A percentile compares a stretch with the other conserved stretches of the same genome.
Conservation (phyloP, 2,329 filamentous ascomycete species). For the Aspergillus viridinutans region DNA sequence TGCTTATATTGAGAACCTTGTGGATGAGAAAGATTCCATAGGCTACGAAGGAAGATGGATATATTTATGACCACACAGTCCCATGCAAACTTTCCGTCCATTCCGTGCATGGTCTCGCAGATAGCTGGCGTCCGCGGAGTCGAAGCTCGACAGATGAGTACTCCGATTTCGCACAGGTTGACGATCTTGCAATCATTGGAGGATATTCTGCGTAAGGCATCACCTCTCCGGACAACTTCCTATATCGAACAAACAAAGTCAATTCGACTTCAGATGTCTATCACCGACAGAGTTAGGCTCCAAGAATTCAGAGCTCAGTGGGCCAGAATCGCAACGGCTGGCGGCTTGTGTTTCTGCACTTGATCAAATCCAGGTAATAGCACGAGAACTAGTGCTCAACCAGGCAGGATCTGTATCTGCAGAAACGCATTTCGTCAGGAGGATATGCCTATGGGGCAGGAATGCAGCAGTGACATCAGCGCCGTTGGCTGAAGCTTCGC, state of each 20-base stretch:
- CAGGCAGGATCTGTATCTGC: background rate
- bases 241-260: background rate
- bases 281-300: background rate
- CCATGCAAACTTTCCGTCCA: background rate
- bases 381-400: background rate
- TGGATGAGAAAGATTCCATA: background rate
- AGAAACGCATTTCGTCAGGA: background rate
- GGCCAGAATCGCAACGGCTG: background rate
- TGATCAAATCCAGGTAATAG: background rate
- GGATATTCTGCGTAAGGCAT: background rate
- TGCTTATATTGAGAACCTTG: background rate
- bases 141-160: too few species aligned
- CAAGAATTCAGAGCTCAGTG: background rate
- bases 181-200: background rate
- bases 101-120: background rate
- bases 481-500: background rate
- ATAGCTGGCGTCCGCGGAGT: too few species aligned
- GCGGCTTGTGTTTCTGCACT: background rate
- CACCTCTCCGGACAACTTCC: background rate
- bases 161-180: background rate
- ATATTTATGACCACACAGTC: background rate
- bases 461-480: background rate
- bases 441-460: background rate
- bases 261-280: background rate
- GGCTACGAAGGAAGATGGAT: background rate